These are phyloP conservation scores for Lobosporangium transversale DNA, from an alignment of 192 early-diverging fungal species.

Conservation along the genomic window DNA sequence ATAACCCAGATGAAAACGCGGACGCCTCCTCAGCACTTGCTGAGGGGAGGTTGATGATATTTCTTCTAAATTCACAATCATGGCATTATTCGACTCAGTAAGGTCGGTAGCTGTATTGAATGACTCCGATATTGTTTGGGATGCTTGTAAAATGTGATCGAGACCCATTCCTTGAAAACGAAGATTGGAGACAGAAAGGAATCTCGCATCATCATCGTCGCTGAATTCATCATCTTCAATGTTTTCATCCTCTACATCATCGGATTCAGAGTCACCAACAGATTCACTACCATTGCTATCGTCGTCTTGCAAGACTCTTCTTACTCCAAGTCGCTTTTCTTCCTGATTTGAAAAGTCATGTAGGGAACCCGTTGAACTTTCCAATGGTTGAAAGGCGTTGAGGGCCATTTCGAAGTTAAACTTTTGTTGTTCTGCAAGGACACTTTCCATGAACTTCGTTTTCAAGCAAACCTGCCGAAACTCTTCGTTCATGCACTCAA, in stretches of 20 bases:
- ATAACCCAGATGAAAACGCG: background rate
- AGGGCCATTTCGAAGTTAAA: background rate
- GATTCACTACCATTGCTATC: conserved; percentile 5
- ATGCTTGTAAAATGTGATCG: background rate
- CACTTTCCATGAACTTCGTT: conserved; percentile 34
- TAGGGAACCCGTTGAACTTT: background rate
- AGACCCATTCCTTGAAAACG: background rate
- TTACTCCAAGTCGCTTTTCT: background rate
- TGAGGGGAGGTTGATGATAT: background rate
- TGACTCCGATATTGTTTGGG: too few relatives aligned
- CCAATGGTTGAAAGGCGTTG: background rate
- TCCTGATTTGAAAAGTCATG: conserved; percentile 2
- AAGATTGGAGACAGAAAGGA: background rate
- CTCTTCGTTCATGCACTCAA: conserved; percentile 20
- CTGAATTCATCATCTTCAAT: background rate
- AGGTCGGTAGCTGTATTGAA: too few relatives aligned
- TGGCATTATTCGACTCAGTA: too few relatives aligned
- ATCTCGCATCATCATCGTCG: background rate
- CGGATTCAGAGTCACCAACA: background rate
- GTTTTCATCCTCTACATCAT: background rate
- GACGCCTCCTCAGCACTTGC: conserved; percentile 5
- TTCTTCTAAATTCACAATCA: too few relatives aligned
- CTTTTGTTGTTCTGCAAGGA: conserved; percentile 13
- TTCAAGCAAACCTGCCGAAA: conserved; percentile 14
- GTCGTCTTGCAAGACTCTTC: conserved; percentile 5